A percentile compares a stretch with the other conserved stretches of the same genome.
Conservation (phyloP, 768 basidiomycete species). For the Candolleomyces eurysporus region DNA sequence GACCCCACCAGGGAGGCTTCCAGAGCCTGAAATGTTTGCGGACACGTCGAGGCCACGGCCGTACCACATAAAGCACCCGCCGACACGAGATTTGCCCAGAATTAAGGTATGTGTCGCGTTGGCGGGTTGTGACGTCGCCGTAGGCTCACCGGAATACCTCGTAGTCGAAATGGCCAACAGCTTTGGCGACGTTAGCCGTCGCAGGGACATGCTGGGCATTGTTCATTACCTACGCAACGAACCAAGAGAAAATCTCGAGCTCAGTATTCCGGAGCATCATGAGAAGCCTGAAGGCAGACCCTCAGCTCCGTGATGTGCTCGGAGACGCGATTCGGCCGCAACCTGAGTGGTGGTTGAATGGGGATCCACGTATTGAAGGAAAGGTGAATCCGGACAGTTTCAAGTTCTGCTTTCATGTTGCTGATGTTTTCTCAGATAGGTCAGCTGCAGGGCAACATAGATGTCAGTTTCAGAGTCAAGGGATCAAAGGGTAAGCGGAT, state of each 20-base stretch:
- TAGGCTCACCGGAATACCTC: neutral
- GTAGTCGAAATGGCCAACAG: conserved; percentile 57
- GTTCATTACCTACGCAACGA: conserved; percentile 69
- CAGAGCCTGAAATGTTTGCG: conserved; percentile 20
- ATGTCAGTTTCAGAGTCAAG: conserved; percentile 72
- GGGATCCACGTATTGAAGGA: conserved; percentile 69
- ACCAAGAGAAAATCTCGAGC: conserved; percentile 75
- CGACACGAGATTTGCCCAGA: conserved; percentile 18
- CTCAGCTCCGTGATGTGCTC: conserved; percentile 48
- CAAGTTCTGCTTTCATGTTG: neutral
- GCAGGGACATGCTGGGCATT: conserved; percentile 65
- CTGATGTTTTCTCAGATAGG: conserved; percentile 51
- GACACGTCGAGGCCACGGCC: conserved; percentile 36
- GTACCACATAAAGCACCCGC: conserved; percentile 34
- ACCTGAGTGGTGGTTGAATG: conserved; percentile 74
- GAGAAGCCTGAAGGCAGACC: conserved; percentile 53
- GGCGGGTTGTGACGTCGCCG: neutral
- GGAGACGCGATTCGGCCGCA: conserved; percentile 67
- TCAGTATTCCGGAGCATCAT: conserved; percentile 71
- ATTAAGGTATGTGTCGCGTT: conserved; percentile 3
- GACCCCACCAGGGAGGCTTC: conserved; percentile 18
- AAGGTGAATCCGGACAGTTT: conserved; percentile 42
- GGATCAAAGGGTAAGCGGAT: conserved; percentile 58
- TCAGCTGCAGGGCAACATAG: conserved; percentile 72
- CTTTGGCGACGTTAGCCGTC: conserved; percentile 45